Evolutionary conservation across 306 rosid genomes (phyloP), one percentile per base, ranked within the genome.

Genomic region (Medicago ruthenica): DNA sequence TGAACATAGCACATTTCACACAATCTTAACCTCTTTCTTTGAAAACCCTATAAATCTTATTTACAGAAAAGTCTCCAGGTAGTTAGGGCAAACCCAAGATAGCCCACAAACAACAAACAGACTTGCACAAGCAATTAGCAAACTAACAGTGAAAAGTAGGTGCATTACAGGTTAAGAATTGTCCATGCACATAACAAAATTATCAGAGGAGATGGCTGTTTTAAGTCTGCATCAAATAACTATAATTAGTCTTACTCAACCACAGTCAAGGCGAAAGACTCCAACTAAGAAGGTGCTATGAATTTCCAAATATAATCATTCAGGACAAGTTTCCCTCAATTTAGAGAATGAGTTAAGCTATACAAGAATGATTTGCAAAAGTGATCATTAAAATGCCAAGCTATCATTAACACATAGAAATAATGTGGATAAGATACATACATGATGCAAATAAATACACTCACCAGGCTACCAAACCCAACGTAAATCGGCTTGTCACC

Each of bases 381-480:
- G 31, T 3, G 31, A 27, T 27, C 31, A 27, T 27, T 27, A 27
- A 27, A 27, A 27, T 27, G 4, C 31, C 31, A 27, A 27, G 31
- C 27, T 24, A 48, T 27, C 45, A 69, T 60, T 31, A 65, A 62
- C 34, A 45, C 50, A 27, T 27, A 84, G n/a, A 77, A 77, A 77
- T 62, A 0, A 77, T 64, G 47, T 22, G 6, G 73, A 53, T 15
- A 59, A 66, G 67, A 83, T 48, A 50, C 17, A 48, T 4, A 16
- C 34, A n/a, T 21, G 57, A 42, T 36, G 74, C 68, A 47, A 67
- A 73, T 61, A 74, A 75, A 47, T 66, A 74, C 13, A 85, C 93
- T 86, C 83, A 90, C 99, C 83, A 96, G 89, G 81, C 98, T 96
- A 78, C 99, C 99, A 71, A 96, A 96, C 68, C 99, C 99, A 70